Evolutionary conservation across 202 grass and related monocot species (phyloP).

Genomic region (Sporobolus alterniflorus): DNA sequence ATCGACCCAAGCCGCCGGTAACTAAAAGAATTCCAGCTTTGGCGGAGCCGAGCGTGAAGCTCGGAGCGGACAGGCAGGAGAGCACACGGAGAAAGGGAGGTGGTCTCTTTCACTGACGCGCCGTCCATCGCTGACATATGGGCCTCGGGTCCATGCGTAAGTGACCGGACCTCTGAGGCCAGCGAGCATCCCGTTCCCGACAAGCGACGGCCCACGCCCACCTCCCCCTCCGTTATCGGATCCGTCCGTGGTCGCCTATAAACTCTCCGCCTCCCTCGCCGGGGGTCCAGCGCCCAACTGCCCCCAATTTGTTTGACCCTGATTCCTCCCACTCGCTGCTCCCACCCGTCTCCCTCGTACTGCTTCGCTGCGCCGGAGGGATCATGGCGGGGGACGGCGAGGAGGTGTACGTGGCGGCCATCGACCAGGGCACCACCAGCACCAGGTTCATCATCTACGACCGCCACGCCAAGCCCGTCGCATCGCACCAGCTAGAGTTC

Average conservation of each 20-base stretch:
- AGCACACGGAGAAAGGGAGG: not conserved
- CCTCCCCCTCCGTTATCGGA: constrained; percentile 29
- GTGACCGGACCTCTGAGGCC: too few relatives aligned
- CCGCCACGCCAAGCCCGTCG: constrained; percentile 63
- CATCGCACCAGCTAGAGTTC: constrained; percentile 96
- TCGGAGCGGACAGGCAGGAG: too few relatives aligned
- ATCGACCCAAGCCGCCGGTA: not conserved
- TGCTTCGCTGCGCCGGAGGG: not conserved
- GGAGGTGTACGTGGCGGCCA: constrained; percentile 77
- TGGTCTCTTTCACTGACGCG: too few relatives aligned
- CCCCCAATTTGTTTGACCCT: constrained; percentile 25
- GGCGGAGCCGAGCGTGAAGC: too few relatives aligned
- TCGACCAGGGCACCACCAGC: constrained; percentile 97
- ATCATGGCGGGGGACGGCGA: constrained; percentile 45
- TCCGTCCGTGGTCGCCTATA: constrained; percentile 35
- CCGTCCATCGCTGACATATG: too few relatives aligned
- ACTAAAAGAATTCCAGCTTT: not conserved
- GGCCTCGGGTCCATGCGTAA: too few relatives aligned
- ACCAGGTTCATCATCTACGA: constrained; percentile 96
- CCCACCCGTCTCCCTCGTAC: not conserved
- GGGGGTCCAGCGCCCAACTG: constrained; percentile 23
- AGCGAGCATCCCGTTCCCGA: too few relatives aligned
- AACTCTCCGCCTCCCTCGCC: not conserved
- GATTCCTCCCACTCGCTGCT: constrained; percentile 16
- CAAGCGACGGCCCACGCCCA: too few relatives aligned